Percentiles rank a stretch among this genome's conserved stretches.
These are phyloP conservation scores for Pilasporangium apinafurcum DNA, from an alignment of 352 stramenopile species.

Conservation along the genomic window DNA sequence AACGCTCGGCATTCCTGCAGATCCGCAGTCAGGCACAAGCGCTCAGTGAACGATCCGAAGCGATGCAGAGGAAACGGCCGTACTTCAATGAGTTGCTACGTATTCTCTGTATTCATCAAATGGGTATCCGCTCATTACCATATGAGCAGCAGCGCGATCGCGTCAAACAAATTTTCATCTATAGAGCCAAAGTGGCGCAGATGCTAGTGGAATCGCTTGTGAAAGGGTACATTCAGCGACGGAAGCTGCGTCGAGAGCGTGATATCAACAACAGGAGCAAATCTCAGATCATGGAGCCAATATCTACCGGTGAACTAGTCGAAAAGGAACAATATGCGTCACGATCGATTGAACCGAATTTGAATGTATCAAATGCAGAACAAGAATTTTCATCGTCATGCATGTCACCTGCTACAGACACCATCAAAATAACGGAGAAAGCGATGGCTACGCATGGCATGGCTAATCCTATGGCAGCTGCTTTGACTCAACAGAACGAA, in stretches of 20 bases:
- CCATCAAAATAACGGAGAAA: too few species aligned
- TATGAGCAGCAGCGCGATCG: constrained; percentile 79
- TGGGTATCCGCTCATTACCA: constrained; percentile 70
- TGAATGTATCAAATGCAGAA: too few species aligned
- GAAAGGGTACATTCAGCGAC: constrained; percentile 58
- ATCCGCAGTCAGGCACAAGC: constrained; percentile 62
- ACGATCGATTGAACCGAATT: too few species aligned
- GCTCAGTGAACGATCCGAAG: constrained; percentile 17
- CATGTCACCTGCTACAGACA: too few species aligned
- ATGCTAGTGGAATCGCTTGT: constrained; percentile 72
- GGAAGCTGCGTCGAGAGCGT: constrained; percentile 32
- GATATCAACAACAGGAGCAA: constrained; percentile 7
- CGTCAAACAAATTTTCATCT: constrained; percentile 84
- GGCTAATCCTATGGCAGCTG: too few species aligned
- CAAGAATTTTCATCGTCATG: too few species aligned
- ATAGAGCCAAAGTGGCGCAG: constrained; percentile 60
- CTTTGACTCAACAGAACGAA: too few species aligned
- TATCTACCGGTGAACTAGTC: too few species aligned
- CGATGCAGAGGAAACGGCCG: constrained; percentile 32
- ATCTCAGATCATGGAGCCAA: too few species aligned
- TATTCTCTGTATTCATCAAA: constrained; percentile 69
- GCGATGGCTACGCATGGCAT: too few species aligned
- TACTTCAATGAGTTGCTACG: constrained; percentile 79
- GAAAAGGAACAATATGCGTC: too few species aligned
- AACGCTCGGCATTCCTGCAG: constrained; percentile 61